Percentiles rank a stretch among this genome's conserved stretches.
Conservation (phyloP, 2,329 filamentous ascomycete genomes). For the Fusarium fracticaudum region DNA sequence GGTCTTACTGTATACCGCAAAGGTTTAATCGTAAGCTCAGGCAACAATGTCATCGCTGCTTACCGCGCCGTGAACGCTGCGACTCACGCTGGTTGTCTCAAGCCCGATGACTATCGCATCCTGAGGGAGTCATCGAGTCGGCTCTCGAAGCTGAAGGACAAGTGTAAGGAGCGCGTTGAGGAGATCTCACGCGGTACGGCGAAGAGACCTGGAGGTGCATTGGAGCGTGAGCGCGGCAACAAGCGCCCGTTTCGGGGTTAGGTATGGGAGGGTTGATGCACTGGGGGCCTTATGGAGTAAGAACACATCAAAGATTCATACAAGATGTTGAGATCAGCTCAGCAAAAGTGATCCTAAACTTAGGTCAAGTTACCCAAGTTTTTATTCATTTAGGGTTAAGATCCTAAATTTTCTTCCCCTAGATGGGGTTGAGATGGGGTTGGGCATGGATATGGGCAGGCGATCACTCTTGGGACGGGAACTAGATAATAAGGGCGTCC, state of each 20-base stretch:
- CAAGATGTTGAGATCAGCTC: too few relatives aligned
- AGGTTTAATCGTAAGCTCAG: rapidly evolving
- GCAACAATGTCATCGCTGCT: neutral
- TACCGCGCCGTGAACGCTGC: neutral
- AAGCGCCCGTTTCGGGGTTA: neutral
- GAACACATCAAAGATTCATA: rapidly evolving
- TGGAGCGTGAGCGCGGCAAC: neutral
- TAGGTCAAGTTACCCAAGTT: rapidly evolving
- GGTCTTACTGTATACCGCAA: rapidly evolving
- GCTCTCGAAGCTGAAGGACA: neutral
- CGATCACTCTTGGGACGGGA: too few relatives aligned
- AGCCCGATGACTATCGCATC: rapidly evolving
- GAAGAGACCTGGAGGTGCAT: neutral
- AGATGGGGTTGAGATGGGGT: rapidly evolving
- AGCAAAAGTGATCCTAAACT: too few relatives aligned
- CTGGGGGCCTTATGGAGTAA: rapidly evolving
- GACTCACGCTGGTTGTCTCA: rapidly evolving
- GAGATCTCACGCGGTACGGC: rapidly evolving
- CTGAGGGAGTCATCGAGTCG: rapidly evolving
- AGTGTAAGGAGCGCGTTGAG: rapidly evolving
- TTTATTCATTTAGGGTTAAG: neutral
- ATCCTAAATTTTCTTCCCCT: rapidly evolving
- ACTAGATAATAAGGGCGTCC: too few relatives aligned
- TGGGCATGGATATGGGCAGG: neutral
- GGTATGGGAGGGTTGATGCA: rapidly evolving